Base-by-base conservation (phyloP, 352 stramenopile genomes). In the Phytophthora syringae region DNA sequence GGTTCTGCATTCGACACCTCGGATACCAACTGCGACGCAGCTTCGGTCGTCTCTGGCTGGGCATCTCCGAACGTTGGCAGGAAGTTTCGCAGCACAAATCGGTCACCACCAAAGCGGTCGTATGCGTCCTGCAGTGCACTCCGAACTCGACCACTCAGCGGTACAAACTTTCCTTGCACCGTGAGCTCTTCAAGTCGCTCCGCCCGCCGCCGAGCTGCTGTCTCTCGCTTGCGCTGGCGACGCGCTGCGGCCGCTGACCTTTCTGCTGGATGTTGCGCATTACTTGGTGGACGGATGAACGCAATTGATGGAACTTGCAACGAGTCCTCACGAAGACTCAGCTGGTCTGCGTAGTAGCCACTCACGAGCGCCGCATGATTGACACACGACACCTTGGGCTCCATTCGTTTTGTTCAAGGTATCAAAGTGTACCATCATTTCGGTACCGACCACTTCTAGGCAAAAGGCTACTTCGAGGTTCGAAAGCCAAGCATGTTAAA, bases 321-420 rank as follows among this genome's bases (percentile, higher is more conserved):
- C 15, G 74, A 82, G 16, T 67, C 52, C 2, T 50, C 36, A 3
- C 65, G 60, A 9, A 90, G 42, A 50, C 53, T 43, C 21, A 79
- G 30, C 5, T n/a, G 44, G 13, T 68, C 62, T 22, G 22, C 24
- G 70, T 90, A 93, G 59, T 93, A 93, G 12, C 44, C 57, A 53
- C 79, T 74, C 56, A 93, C 73, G 18, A 74, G 40, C 43, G 60
- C 76, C 10, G 74, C 58, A 27, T 91, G 82, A 53, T 90, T 82
- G 24, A 84, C 68, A 30, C 54, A 48, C 18, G 60, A 67, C 36
- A 77, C 48, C 44, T 67, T 69, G 32, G 48, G 50, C 34, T 74
- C 47, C 60, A 67, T 67, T 28, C 3, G 37, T 44, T 40, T 42
- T 9, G 36, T 42, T 42, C 16, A 7, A n/a, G n/a, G n/a, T n/a